Evolutionary conservation across 1,139 yeast genomes (phyloP).

Genomic region (Pichia cactophila): DNA sequence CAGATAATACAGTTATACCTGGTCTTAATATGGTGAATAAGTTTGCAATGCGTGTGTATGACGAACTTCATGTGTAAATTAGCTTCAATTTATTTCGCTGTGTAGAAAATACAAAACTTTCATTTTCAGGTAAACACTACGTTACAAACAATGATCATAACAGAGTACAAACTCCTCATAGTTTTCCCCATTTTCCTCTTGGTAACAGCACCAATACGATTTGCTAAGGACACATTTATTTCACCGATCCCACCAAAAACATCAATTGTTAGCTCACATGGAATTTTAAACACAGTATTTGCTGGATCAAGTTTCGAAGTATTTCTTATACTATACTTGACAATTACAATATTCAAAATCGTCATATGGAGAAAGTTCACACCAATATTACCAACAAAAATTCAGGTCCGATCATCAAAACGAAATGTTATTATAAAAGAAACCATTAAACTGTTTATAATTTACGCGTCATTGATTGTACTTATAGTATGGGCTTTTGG

Average conservation of each 20-base stretch:
- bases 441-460: slow-evolving; percentile 11
- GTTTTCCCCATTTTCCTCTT: not conserved
- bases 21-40: slow-evolving; percentile 10
- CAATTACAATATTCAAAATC: not conserved
- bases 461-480: slow-evolving; percentile 20
- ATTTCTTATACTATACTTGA: not conserved
- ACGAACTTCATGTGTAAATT: slow-evolving; percentile 10
- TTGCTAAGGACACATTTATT: not conserved
- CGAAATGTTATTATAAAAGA: not conserved
- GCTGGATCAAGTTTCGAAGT: not conserved
- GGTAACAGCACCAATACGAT: not conserved
- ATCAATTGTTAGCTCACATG: not conserved
- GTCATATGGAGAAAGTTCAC: slow-evolving; percentile 1
- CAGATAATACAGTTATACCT: not conserved
- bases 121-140: too few relatives aligned
- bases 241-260: not conserved
- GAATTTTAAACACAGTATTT: not conserved
- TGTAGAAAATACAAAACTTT: too few relatives aligned
- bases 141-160: not conserved
- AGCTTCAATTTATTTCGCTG: too few relatives aligned
- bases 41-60: slow-evolving; percentile 22
- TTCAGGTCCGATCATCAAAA: too few relatives aligned
- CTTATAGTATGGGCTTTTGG: slow-evolving; percentile 32
- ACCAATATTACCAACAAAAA: not conserved
- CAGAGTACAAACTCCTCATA: not conserved